Evolutionary conservation across 2,329 filamentous ascomycete species (phyloP).

Genomic region (Cladosporium phlei): DNA sequence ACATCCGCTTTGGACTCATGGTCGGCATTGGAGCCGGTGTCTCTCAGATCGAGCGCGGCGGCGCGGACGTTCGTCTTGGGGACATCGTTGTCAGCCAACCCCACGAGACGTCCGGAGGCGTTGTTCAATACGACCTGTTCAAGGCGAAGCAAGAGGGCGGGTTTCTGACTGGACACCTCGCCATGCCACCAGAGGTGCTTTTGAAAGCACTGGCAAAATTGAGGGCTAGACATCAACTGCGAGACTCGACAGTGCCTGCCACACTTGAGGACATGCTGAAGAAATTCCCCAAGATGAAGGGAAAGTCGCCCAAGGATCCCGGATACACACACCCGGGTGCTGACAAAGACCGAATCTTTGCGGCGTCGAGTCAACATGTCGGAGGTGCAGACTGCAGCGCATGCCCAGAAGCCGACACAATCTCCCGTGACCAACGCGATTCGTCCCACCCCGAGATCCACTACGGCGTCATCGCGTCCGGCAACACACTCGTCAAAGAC

Average conservation of each 20-base stretch:
- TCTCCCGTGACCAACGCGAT: no score
- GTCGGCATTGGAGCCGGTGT: constrained; percentile 24
- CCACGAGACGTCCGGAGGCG: constrained; percentile 18
- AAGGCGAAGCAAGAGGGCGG: constrained; percentile 14
- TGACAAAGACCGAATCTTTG: no score
- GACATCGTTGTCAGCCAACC: constrained; percentile 28
- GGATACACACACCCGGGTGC: no score
- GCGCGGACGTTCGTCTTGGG: constrained; percentile 25
- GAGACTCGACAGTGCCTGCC: no score
- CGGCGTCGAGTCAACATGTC: no score
- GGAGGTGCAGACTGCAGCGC: no score
- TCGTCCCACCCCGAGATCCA: constrained; percentile 19
- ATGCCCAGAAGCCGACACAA: no score
- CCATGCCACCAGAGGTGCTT: constrained; percentile 13
- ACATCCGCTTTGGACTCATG: constrained; percentile 18
- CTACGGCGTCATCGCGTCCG: constrained; percentile 26
- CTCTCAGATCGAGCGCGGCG: no score
- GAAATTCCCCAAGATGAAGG: no score
- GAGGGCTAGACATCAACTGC: constrained; percentile 6
- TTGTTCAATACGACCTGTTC: constrained; percentile 25
- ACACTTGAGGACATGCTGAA: no score
- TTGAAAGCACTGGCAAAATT: constrained; percentile 14
- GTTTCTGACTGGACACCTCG: constrained; percentile 1
- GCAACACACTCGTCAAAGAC: constrained; percentile 23
- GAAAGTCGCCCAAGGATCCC: no score